Percentiles rank a stretch among this genome's conserved stretches.
phyloP scores from a whole-genome alignment of 179 eudicot genomes.

The Camellia oleifera region DNA sequence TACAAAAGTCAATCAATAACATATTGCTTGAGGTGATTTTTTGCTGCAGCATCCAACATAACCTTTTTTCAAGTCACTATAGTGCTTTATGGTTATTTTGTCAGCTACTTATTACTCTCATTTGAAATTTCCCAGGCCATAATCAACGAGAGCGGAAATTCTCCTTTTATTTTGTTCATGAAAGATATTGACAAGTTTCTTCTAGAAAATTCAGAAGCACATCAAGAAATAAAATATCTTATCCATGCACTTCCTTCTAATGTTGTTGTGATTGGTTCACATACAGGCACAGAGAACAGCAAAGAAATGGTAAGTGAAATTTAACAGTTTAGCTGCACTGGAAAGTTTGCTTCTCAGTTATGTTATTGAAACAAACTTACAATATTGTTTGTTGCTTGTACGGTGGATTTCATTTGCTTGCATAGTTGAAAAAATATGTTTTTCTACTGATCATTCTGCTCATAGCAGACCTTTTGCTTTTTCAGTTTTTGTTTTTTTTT shows the following conservation, averaged over 20 bases:
- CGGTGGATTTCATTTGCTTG: too few species aligned
- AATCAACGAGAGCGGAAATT: slow-evolving; percentile 49
- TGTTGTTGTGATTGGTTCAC: slow-evolving; percentile 74
- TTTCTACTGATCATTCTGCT: too few species aligned
- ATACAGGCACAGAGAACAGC: slow-evolving; percentile 57
- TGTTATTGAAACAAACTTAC: too few species aligned
- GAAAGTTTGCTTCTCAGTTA: too few species aligned
- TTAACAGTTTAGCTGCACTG: background rate
- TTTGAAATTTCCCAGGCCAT: slow-evolving; percentile 35
- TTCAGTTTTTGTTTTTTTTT: too few species aligned
- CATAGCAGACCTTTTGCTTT: too few species aligned
- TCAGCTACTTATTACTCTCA: background rate
- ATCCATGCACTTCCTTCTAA: slow-evolving; percentile 68
- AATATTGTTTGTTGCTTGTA: too few species aligned
- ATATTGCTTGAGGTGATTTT: slow-evolving; percentile 51
- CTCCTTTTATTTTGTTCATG: slow-evolving; percentile 71
- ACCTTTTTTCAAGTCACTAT: background rate
- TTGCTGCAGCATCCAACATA: background rate
- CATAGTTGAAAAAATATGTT: too few species aligned
- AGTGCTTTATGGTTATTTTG: background rate
- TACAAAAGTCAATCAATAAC: slow-evolving; percentile 47
- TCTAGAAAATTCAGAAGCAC: slow-evolving; percentile 60
- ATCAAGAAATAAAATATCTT: slow-evolving; percentile 45
- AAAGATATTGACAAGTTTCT: slow-evolving; percentile 84
- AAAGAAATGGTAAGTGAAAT: slow-evolving; percentile 61